These are phyloP conservation scores for Rhynchospora tenuis DNA, from an alignment of 176 grass and related monocot species.

Conservation along the genomic window DNA sequence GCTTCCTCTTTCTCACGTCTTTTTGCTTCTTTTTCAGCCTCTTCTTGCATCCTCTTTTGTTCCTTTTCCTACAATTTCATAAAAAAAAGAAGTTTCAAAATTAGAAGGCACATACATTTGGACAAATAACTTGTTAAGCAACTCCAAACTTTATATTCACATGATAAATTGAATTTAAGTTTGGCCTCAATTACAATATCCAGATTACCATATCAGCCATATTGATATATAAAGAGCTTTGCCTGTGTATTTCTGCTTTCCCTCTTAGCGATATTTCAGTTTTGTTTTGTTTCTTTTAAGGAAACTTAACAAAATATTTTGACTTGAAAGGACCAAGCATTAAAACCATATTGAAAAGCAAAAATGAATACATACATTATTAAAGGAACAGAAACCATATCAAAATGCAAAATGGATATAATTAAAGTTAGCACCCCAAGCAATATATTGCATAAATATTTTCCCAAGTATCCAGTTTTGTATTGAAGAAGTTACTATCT, in stretches of 20 bases:
- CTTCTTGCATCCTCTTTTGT: conserved; percentile 61
- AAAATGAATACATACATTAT: background rate
- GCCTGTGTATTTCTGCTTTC: background rate
- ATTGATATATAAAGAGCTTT: background rate
- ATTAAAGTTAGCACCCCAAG: background rate
- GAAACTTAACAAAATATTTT: background rate
- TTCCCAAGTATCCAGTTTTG: background rate
- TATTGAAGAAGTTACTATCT: background rate
- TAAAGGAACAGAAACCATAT: background rate
- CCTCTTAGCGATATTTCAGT: background rate
- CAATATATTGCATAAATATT: background rate
- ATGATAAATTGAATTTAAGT: conserved; percentile 3
- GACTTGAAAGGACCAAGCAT: background rate
- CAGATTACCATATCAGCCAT: background rate
- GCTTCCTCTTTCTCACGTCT: conserved; percentile 79
- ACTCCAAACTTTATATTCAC: background rate
- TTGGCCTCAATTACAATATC: background rate
- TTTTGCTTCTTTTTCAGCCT: conserved; percentile 73
- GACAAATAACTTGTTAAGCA: background rate
- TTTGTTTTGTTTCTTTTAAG: background rate
- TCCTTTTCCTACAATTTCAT: conserved; percentile 68
- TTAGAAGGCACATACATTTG: background rate
- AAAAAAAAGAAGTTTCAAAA: conserved; percentile 4
- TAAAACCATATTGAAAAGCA: background rate
- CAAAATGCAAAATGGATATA: background rate